Conservation (phyloP, 1,139 yeast species). For the Saccharomyces hybrid region DNA sequence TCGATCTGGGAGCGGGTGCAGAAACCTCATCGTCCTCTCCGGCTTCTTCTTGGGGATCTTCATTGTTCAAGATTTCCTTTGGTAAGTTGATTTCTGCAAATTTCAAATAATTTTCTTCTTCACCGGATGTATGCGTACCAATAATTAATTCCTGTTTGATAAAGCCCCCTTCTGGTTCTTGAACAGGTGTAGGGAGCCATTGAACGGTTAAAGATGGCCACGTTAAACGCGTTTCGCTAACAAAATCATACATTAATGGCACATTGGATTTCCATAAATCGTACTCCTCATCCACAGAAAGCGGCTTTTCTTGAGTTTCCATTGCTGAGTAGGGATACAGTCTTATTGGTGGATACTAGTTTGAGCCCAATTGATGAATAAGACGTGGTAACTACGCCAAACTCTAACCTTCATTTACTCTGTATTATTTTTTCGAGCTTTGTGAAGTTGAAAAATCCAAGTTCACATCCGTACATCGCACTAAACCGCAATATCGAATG, state of each 20-base stretch:
- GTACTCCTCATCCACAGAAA: slow-evolving; percentile 51
- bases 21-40: slow-evolving; percentile 26
- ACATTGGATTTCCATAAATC: slow-evolving; percentile 75
- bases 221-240: slow-evolving; percentile 65
- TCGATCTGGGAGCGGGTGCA: slow-evolving; percentile 32
- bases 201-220: slow-evolving; percentile 80
- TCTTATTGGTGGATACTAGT: background rate
- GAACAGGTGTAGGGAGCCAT: slow-evolving; percentile 47
- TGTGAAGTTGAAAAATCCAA: background rate
- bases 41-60: slow-evolving; percentile 19
- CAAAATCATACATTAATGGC: slow-evolving; percentile 72
- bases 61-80: slow-evolving; percentile 19
- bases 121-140: slow-evolving; percentile 86
- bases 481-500: background rate
- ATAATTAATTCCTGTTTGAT: slow-evolving; percentile 43
- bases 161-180: background rate
- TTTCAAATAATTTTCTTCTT: slow-evolving; percentile 68
- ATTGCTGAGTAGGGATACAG: background rate
- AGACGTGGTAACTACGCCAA: background rate
- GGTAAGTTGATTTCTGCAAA: slow-evolving; percentile 73
- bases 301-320: slow-evolving; percentile 12
- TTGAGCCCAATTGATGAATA: background rate
- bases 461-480: background rate
- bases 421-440: background rate
- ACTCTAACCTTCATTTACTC: background rate